Evolutionary conservation across 2,329 filamentous ascomycete species (phyloP).

Genomic region (Claviceps sp.): DNA sequence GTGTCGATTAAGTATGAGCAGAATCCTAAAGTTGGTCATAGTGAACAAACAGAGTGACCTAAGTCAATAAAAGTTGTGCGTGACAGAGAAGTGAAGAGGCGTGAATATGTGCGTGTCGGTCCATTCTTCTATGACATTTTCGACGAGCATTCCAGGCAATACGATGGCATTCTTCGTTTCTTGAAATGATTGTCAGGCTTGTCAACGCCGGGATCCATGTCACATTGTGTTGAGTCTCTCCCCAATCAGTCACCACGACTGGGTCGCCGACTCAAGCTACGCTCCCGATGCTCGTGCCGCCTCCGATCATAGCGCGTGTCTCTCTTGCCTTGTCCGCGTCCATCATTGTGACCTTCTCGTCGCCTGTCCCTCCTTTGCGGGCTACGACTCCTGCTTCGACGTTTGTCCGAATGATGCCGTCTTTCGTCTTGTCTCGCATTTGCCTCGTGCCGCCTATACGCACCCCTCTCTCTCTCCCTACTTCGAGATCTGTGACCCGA

Average conservation of each 20-base stretch:
- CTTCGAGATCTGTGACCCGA: constrained; percentile 7
- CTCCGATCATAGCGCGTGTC: constrained; percentile 10
- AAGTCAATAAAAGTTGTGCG: neutral
- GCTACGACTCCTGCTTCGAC: constrained; percentile 4
- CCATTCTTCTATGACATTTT: neutral
- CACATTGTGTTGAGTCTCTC: neutral
- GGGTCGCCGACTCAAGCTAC: constrained; percentile 3
- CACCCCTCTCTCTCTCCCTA: constrained; percentile 9
- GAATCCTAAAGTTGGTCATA: neutral
- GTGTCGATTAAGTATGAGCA: constrained; percentile 2
- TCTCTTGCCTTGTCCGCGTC: constrained; percentile 5
- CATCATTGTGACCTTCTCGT: constrained; percentile 8
- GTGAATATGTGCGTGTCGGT: neutral
- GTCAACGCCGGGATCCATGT: neutral
- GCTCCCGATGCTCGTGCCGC: constrained; percentile 9
- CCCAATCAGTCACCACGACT: neutral
- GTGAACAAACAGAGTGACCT: neutral
- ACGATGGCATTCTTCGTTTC: no score
- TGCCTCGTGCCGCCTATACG: neutral
- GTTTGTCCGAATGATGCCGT: constrained; percentile 3
- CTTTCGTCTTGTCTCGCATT: constrained; percentile 3
- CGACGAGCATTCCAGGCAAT: neutral
- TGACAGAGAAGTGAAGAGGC: neutral
- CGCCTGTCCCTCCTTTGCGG: constrained; percentile 8
- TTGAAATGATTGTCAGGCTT: neutral